Evolutionary conservation across 106 monocot genomes (phyloP), one percentile per base, ranked within the genome.

Genomic region (Posidonia australis): DNA sequence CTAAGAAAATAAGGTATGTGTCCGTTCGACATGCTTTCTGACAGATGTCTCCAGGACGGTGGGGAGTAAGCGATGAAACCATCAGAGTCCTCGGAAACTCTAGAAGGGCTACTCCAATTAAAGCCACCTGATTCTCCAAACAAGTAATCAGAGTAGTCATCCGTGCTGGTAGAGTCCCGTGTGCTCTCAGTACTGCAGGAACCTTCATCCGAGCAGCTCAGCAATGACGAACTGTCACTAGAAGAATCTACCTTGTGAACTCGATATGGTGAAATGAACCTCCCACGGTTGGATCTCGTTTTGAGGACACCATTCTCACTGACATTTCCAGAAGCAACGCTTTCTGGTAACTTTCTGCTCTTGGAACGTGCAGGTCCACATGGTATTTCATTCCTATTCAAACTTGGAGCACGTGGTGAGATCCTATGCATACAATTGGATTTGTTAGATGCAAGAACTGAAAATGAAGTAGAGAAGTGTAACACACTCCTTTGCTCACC

Each of bases 131-230:
- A 60, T 0, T 77, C 79, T 5, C 76, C 76, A 24, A 79, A 82
- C 29, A 73, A 22, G 57, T 43, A 58, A 5, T 85, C 85, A 10
- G 68, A 59, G 49, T 23, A 69, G 2, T 79, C 80, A 1, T 71
- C 75, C 0, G 75, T 75, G 64, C 83, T 87, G 56, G 67, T 71
- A 0, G 80, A 80, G 58, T 77, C 63, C 24, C 76, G 63, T 24
- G 78, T 78, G 70, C 87, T 83, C 51, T 82, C 82, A 3, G 86
- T 82, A 58, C 77, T 83, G 32, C 58, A 76, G 0, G 84, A 84
- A 13, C 76, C 67, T 59, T 75, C 83, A 10, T 83, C 84, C 0
- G 81, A 82, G 29, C 62, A 58, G 56, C 77, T 77, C 44, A 81
- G 55, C n/a, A 36, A 18, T n/a, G 84, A 84, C 10, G 78, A 84